Evolutionary conservation across 108 stramenopile genomes (phyloP), one percentile per base, ranked within the genome.

Genomic region (Pseudonitzschia multiseries): DNA sequence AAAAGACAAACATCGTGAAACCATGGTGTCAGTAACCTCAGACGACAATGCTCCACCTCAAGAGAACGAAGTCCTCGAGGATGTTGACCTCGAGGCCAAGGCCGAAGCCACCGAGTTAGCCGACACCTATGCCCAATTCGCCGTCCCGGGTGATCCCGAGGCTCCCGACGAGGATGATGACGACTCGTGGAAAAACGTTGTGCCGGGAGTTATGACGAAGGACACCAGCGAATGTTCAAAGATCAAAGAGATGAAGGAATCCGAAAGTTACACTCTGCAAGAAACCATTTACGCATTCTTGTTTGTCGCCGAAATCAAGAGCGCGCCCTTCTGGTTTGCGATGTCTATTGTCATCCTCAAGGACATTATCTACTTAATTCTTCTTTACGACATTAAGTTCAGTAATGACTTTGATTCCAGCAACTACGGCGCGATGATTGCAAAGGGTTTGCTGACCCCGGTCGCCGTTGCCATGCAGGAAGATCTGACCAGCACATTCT

Each of bases 401-500:
- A 8, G 8, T 41, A 40, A 57, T 28, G 3, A 10, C 4, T 18
- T 27, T n/a, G 41, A 36, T 2, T 24, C 27, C 26, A 24, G 17
- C 2, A n/a, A 15, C 14, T 46, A 42, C 28, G 18, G 15, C 12
- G 43, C 41, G 9, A 54, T 31, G 28, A 59, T 40, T 0, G 54
- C 59, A 1, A 53, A 71, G 21, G 61, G 61, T 59, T 60, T 60
- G 4, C 42, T 71, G 17, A 46, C 61, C 13, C 71, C 71, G 5
- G 56, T 71, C 0, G 71, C 71, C 13, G 2, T 71, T 44, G 57
- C 71, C 0, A 42, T 71, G 53, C 71, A 71, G 33, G 42, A 60
- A 10, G 71, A 71, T 71, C 14, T 71, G 59, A 71, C 61, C 24
- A 17, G 61, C 36, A 27, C 33, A 33, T 71, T 36, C 43, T 56